Conservation (phyloP, 805 yeast genomes). For the Candida stauntonica region DNA sequence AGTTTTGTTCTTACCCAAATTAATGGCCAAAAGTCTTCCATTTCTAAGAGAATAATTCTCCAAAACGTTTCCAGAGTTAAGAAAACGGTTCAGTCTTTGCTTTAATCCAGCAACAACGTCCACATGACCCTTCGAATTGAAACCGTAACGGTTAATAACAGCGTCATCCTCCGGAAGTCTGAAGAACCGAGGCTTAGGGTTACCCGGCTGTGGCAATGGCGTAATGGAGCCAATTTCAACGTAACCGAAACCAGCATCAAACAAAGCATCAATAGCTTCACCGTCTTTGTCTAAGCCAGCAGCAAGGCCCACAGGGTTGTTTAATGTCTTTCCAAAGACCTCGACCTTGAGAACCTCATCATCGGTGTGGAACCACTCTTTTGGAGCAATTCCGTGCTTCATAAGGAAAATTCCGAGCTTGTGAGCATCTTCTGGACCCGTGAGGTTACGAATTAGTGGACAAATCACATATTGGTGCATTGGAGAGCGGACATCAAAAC, state of each 20-base stretch:
- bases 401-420: slow-evolving; percentile 63
- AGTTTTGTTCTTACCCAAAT: slow-evolving; percentile 86
- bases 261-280: slow-evolving; percentile 80
- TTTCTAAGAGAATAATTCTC: slow-evolving; percentile 48
- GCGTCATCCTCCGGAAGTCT: slow-evolving; percentile 82
- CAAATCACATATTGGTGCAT: slow-evolving; percentile 76
- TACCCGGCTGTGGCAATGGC: slow-evolving; percentile 91
- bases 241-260: slow-evolving; percentile 76
- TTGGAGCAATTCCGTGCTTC: slow-evolving; percentile 67
- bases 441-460: slow-evolving; percentile 63
- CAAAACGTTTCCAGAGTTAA: slow-evolving; percentile 20
- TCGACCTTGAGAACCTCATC: slow-evolving; percentile 51
- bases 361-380: slow-evolving; percentile 48
- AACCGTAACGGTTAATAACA: slow-evolving; percentile 91
- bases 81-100: slow-evolving; percentile 48
- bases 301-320: slow-evolving; percentile 85
- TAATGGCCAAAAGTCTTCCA: slow-evolving; percentile 70
- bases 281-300: slow-evolving; percentile 96
- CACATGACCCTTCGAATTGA: slow-evolving; percentile 86
- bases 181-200: slow-evolving; percentile 89
- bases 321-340: slow-evolving; percentile 60
- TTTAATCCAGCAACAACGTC: slow-evolving; percentile 65
- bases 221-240: slow-evolving; percentile 94
- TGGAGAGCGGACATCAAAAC: slow-evolving; percentile 74
- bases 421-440: slow-evolving; percentile 89